Evolutionary conservation across 495 filamentous ascomycete species (phyloP).

Genomic region (Astrocystis sublimbata): DNA sequence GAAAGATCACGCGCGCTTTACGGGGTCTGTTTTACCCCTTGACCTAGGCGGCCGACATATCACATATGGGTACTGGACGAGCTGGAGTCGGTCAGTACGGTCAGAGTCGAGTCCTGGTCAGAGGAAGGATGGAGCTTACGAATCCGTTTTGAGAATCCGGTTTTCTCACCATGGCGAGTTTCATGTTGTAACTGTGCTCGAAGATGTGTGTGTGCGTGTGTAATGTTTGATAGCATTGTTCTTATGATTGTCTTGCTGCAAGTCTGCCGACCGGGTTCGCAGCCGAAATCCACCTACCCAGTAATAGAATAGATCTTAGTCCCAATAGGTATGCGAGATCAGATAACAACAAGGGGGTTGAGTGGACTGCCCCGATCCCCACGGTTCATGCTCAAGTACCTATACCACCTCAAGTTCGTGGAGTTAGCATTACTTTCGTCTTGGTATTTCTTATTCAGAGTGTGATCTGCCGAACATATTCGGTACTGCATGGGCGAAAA

Average conservation of each 20-base stretch:
- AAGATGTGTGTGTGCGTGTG: too few species aligned
- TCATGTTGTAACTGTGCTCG: constrained; percentile 5
- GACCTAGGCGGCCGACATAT: neutral
- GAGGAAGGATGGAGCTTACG: constrained; percentile 3
- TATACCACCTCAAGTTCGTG: neutral
- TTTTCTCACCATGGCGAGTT: constrained; percentile 6
- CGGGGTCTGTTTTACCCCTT: neutral
- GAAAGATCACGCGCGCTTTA: neutral
- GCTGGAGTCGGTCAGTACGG: neutral
- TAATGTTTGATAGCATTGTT: neutral
- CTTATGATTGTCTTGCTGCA: neutral
- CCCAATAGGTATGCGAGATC: neutral
- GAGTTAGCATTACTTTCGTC: neutral
- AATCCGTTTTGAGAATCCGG: neutral
- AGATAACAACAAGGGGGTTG: neutral
- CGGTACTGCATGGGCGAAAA: neutral
- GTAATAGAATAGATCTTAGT: constrained; percentile 11
- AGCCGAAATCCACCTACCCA: constrained; percentile 5
- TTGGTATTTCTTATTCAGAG: neutral
- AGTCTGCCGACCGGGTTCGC: constrained; percentile 5
- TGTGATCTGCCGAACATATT: neutral
- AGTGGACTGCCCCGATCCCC: neutral
- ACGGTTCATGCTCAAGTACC: constrained; percentile 1
- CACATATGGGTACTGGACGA: too few species aligned
- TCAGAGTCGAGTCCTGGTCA: too few species aligned